These are phyloP conservation scores for Hansenula lynferdii DNA, from an alignment of 1,139 yeast genomes.

Conservation along the genomic window DNA sequence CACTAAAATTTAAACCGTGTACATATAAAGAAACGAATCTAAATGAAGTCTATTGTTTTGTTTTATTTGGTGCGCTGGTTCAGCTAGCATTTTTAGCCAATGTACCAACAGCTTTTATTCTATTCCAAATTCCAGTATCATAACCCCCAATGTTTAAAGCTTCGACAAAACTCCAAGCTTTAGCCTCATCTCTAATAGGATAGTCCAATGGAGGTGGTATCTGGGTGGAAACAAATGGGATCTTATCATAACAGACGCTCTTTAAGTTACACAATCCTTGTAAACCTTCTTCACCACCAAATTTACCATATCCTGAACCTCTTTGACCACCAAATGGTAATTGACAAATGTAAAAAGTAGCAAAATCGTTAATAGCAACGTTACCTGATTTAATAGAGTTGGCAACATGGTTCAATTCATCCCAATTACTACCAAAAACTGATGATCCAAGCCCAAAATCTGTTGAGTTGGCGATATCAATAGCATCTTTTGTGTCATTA, in stretches of 20 bases:
- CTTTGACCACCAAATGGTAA: conserved; percentile 93
- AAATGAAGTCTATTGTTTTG: not conserved
- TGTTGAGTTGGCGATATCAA: conserved; percentile 79
- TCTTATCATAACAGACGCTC: conserved; percentile 79
- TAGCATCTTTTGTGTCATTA: conserved; percentile 56
- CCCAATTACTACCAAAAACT: conserved; percentile 65
- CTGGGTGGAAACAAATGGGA: conserved; percentile 70
- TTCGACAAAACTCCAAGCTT: conserved; percentile 84
- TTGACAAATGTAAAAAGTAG: conserved; percentile 92
- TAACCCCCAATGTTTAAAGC: conserved; percentile 87
- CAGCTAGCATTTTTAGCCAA: conserved; percentile 35
- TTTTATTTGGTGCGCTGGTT: no score
- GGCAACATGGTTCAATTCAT: conserved; percentile 58
- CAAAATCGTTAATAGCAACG: conserved; percentile 95
- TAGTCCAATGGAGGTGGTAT: conserved; percentile 89
- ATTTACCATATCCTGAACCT: conserved; percentile 93
- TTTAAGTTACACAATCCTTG: conserved; percentile 85
- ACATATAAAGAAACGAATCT: no score
- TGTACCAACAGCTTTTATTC: conserved; percentile 46
- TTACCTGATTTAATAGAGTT: conserved; percentile 71
- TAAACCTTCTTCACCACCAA: conserved; percentile 95
- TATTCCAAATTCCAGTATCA: conserved; percentile 66
- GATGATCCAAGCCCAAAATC: conserved; percentile 90
- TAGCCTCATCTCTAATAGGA: conserved; percentile 75
- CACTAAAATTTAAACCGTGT: no score